These are phyloP conservation scores for Rubroshorea leprosula DNA, from an alignment of 345 rosid species.

Conservation along the genomic window DNA sequence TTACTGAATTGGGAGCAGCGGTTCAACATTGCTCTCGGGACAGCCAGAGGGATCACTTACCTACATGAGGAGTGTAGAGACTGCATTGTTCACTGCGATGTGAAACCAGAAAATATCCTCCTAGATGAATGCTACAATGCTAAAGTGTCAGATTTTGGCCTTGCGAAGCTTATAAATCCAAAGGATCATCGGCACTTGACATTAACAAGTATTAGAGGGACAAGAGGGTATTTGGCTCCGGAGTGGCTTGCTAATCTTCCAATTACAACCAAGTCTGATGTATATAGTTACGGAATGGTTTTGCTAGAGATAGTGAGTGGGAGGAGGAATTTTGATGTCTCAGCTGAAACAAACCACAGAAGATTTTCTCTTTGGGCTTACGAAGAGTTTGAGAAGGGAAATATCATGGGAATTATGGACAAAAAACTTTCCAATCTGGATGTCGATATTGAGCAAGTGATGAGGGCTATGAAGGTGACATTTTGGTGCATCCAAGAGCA, in stretches of 20 bases:
- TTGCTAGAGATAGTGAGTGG: constrained; percentile 52
- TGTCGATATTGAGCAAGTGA: constrained; percentile 39
- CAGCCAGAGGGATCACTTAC: constrained; percentile 56
- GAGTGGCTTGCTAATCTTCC: constrained; percentile 56
- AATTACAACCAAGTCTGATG: constrained; percentile 54
- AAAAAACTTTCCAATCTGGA: constrained; percentile 31
- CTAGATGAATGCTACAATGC: constrained; percentile 43
- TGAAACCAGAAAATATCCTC: constrained; percentile 56
- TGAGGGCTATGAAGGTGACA: constrained; percentile 40
- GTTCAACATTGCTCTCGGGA: constrained; percentile 51
- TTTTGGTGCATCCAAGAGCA: constrained; percentile 69
- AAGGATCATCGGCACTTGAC: constrained; percentile 39
- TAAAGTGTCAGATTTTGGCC: constrained; percentile 58
- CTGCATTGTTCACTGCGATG: constrained; percentile 53
- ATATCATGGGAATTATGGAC: constrained; percentile 35
- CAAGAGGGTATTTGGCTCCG: constrained; percentile 60
- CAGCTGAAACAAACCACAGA: constrained; percentile 30
- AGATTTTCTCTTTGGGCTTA: constrained; percentile 49
- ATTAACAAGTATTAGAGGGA: constrained; percentile 49
- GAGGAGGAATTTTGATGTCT: constrained; percentile 47
- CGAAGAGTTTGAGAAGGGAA: constrained; percentile 40
- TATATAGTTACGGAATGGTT: constrained; percentile 65
- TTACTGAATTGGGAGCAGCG: constrained; percentile 47
- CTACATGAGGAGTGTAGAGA: constrained; percentile 65
- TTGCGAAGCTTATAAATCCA: constrained; percentile 49